Base-by-base conservation (phyloP, 345 rosid species). In the Cochlearia excelsa region DNA sequence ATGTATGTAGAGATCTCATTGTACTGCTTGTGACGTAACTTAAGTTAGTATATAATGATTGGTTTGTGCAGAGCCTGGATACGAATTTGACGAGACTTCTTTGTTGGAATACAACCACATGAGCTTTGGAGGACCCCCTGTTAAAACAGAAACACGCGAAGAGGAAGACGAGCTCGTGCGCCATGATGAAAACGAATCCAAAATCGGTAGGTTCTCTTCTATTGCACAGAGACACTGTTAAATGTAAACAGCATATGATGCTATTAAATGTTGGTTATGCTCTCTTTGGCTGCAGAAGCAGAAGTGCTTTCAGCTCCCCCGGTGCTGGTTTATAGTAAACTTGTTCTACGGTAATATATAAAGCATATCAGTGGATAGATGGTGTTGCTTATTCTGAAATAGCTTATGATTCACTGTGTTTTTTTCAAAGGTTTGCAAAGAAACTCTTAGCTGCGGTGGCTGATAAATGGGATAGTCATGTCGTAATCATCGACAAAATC, bases 291-390 rank as follows among this genome's bases (percentile, higher is more conserved):
- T 61, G 57, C 83, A 93, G 99, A 93, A 73, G 99, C 90, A 38
- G 96, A 88, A 82, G 91, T 93, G 75, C 93, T 93, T 67, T 78
- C 94, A 66, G 99, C 99, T 69, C 97, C 99, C 51, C 99, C 97
- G 27, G 88, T 84, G 81, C 53, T 93, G 82, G 99, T 93, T 3
- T 93, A 93, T 75, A 93, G 91, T 86, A 93, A 80, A 77, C 84
- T 88, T 30, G 74, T 89, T 66, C 72, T 93, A 82, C 82, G 99
- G 99, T 86, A 75, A 77, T 47, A 50, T 50, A 11, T 38, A 0
- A 7, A 37, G 34, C 51, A 35, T 57, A 10, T 16, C 28, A 0
- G 3, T 34, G 8, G 9, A 52, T 42, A 10, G 27, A 3, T 26
- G 35, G 26, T 6, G 39, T 3, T 51, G 34, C 57, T 38, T 49